These are phyloP conservation scores for Massarina eburnea DNA, from an alignment of 2,329 filamentous ascomycete species.

Conservation along the genomic window DNA sequence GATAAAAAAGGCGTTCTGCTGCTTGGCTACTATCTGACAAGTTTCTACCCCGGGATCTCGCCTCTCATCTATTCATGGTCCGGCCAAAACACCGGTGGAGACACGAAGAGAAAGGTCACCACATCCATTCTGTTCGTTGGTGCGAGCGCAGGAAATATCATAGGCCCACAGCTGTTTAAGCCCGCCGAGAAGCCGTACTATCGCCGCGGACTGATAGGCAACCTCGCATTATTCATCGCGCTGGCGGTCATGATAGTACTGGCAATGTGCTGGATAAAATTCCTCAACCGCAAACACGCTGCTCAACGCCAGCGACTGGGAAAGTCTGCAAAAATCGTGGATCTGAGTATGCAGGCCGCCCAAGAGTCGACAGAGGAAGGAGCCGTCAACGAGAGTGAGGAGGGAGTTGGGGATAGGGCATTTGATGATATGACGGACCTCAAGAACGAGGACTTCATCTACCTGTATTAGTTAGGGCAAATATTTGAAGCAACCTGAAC, in stretches of 20 bases:
- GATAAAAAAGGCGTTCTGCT: slow-evolving; percentile 55
- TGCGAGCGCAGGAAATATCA: slow-evolving; percentile 66
- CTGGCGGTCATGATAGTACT: slow-evolving; percentile 56
- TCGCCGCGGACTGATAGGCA: slow-evolving; percentile 59
- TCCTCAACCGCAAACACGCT: slow-evolving; percentile 60
- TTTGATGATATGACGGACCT: slow-evolving; percentile 63
- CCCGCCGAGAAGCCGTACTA: slow-evolving; percentile 62
- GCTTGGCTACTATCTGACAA: slow-evolving; percentile 62
- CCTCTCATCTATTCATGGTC: slow-evolving; percentile 65
- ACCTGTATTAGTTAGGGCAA: slow-evolving; percentile 50
- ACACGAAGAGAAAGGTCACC: slow-evolving; percentile 69
- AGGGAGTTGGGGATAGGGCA: slow-evolving; percentile 49
- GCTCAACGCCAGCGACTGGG: slow-evolving; percentile 58
- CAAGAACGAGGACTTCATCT: slow-evolving; percentile 66
- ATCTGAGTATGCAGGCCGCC: slow-evolving; percentile 60
- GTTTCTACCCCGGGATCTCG: slow-evolving; percentile 62
- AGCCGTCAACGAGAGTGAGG: slow-evolving; percentile 23
- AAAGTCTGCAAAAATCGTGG: slow-evolving; percentile 60
- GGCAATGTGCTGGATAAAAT: slow-evolving; percentile 51
- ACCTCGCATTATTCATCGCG: slow-evolving; percentile 62
- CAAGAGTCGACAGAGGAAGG: slow-evolving; percentile 44
- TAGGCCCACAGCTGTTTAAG: slow-evolving; percentile 66
- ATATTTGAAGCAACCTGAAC: too few relatives aligned
- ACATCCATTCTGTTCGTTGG: slow-evolving; percentile 67
- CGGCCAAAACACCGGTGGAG: slow-evolving; percentile 65